Evolutionary conservation across 2,329 filamentous ascomycete species (phyloP).

Genomic region (Hortaea werneckii): DNA sequence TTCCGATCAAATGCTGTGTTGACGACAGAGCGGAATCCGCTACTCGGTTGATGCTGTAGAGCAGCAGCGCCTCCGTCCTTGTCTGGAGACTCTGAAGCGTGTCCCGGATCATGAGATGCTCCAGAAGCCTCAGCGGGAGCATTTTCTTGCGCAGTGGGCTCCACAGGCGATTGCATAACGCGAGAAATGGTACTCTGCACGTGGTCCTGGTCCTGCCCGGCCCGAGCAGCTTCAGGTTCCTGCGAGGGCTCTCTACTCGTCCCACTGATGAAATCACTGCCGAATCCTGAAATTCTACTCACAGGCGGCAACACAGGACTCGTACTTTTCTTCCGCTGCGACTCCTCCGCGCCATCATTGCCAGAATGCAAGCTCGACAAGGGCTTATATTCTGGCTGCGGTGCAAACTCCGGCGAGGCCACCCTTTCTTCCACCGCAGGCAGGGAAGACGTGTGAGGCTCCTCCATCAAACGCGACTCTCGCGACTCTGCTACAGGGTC

Average conservation of each 20-base stretch:
- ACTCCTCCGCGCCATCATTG: not conserved
- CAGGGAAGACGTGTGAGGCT: not conserved
- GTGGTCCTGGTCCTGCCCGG: not conserved
- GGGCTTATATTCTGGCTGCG: slow-evolving; percentile 2
- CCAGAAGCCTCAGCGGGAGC: too few relatives aligned
- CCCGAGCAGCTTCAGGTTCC: not conserved
- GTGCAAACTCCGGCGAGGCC: not conserved
- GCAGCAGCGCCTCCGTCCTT: not conserved
- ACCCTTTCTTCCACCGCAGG: not conserved
- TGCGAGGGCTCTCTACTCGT: not conserved
- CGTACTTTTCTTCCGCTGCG: slow-evolving; percentile 14
- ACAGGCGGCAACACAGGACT: slow-evolving; percentile 32
- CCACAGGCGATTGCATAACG: not conserved
- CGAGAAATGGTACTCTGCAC: not conserved
- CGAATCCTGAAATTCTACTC: slow-evolving; percentile 34
- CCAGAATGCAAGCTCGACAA: slow-evolving; percentile 1
- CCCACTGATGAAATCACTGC: slow-evolving; percentile 22
- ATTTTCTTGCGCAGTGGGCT: too few relatives aligned
- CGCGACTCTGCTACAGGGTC: slow-evolving; percentile 13
- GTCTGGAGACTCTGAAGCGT: too few relatives aligned
- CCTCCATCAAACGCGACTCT: slow-evolving; percentile 4
- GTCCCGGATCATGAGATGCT: too few relatives aligned
- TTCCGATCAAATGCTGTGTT: slow-evolving; percentile 54
- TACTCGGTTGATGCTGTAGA: slow-evolving; percentile 32
- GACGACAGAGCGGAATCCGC: slow-evolving; percentile 45